A percentile compares a stretch with the other conserved stretches of the same genome.
These are phyloP conservation scores for Cryptomeria japonica DNA, from an alignment of 75 land plant genomes.

Conservation along the genomic window DNA sequence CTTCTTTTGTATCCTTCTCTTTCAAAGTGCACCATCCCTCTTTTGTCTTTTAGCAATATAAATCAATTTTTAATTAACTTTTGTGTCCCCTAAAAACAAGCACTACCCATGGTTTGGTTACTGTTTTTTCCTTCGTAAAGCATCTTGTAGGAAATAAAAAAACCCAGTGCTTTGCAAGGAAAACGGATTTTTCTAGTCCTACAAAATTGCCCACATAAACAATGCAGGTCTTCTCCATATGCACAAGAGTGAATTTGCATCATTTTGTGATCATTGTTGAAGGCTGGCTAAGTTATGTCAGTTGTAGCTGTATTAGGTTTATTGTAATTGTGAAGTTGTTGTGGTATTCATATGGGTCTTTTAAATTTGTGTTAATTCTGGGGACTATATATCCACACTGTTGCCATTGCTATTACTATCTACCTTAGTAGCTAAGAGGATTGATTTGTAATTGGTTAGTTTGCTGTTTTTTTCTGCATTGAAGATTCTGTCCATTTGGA, in stretches of 20 bases:
- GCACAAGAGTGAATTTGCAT: no score
- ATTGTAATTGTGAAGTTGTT: neutral
- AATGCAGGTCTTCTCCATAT: neutral
- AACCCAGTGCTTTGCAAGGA: no score
- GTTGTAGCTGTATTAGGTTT: neutral
- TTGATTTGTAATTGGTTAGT: neutral
- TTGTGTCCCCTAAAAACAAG: no score
- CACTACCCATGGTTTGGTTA: no score
- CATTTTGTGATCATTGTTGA: no score
- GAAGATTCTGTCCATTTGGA: neutral
- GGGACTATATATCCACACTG: neutral
- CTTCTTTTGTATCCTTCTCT: no score
- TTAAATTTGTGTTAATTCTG: neutral
- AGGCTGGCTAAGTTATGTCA: neutral
- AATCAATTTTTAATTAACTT: no score
- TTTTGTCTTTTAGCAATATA: no score
- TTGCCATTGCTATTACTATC: neutral
- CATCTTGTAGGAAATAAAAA: no score
- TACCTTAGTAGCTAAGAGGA: neutral
- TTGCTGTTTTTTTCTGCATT: neutral
- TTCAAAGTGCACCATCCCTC: no score
- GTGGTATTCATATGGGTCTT: neutral
- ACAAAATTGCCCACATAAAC: neutral
- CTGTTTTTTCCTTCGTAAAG: no score
- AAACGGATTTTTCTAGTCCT: neutral